Evolutionary conservation across 225 moss, liverwort and hornwort genomes (phyloP).

Genomic region (Lunularia cruciata): DNA sequence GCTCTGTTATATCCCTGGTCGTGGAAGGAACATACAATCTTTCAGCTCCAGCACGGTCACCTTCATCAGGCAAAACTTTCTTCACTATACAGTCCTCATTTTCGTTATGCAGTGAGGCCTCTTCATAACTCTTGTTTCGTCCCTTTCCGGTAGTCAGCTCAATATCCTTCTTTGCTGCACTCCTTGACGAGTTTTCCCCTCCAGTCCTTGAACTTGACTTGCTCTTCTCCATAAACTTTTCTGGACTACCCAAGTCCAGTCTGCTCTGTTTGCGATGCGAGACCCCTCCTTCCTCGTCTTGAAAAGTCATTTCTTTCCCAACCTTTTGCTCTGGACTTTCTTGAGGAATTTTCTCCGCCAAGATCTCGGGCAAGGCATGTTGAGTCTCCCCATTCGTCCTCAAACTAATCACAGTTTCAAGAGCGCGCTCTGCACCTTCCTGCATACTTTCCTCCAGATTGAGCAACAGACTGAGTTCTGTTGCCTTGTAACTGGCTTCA

Average conservation of each 20-base stretch:
- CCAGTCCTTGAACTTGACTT: neutral
- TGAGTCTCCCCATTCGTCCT: neutral
- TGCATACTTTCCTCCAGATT: neutral
- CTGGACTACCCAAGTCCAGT: conserved; percentile 2
- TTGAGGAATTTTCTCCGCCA: neutral
- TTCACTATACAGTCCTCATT: neutral
- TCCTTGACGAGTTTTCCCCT: neutral
- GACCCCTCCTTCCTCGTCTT: neutral
- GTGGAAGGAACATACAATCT: neutral
- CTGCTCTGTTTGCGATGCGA: neutral
- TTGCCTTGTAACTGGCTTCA: neutral
- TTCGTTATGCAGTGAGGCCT: neutral
- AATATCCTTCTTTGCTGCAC: neutral
- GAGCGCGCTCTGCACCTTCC: neutral
- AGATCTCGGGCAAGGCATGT: neutral
- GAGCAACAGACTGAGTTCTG: neutral
- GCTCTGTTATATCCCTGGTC: neutral
- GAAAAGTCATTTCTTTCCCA: neutral
- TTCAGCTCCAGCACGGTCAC: neutral
- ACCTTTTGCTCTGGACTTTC: neutral
- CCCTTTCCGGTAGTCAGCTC: neutral
- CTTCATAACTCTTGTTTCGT: neutral
- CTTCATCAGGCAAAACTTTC: conserved; percentile 3
- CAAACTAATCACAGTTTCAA: neutral
- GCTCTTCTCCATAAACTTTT: neutral